Base-by-base conservation (phyloP, 495 filamentous ascomycete genomes). In the Endocarpon pusillum region DNA sequence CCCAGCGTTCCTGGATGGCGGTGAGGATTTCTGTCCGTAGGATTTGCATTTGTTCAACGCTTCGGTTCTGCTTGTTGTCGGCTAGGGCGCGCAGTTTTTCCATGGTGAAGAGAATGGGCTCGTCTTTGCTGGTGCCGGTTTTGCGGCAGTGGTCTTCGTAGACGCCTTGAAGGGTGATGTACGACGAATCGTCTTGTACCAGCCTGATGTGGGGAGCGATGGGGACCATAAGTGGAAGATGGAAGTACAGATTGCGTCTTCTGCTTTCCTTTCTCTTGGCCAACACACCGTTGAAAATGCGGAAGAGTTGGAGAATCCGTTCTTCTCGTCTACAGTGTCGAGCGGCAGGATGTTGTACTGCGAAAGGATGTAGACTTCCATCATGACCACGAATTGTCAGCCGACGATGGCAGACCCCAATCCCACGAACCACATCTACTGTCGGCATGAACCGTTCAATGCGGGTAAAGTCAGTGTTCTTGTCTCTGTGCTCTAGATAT, bases 331-430 rank as follows among this genome's bases (percentile, higher is more conserved):
- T 70, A 42, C 83, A 91, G 52, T 91, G 80, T 34, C 87, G 67
- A 14, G 84, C 81, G 8, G 91, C 82, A 4, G 91, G 91, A 48
- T 94, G 83, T 49, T 99, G 91, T 16, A 99, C 79, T 3, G 86
- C 85, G 51, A 96, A 99, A 9, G 84, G 62, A 59, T 96, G 87
- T 9, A 94, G 57, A 44, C 85, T 94, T 25, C 91, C 91, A 52
- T 99, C 91, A 45, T 94, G 85, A n/a, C 91, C 91, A 27, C 91
- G 78, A 42, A 99, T 93, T 64, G 83, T 92, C 42, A 99, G 61
- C 19, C 91, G 71, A 21, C 91, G 75, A 51, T 96, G 85, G 31
- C 85, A 94, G 26, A 80, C 73, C 33, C 83, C 82, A 44, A 87
- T 79, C 5, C 73, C 78, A 21, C 91, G 74, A 16, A 94, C 80